Evolutionary conservation across 2,329 filamentous ascomycete species (phyloP), one percentile per base, ranked within the genome.

Genomic region (Phialophora macrospora): DNA sequence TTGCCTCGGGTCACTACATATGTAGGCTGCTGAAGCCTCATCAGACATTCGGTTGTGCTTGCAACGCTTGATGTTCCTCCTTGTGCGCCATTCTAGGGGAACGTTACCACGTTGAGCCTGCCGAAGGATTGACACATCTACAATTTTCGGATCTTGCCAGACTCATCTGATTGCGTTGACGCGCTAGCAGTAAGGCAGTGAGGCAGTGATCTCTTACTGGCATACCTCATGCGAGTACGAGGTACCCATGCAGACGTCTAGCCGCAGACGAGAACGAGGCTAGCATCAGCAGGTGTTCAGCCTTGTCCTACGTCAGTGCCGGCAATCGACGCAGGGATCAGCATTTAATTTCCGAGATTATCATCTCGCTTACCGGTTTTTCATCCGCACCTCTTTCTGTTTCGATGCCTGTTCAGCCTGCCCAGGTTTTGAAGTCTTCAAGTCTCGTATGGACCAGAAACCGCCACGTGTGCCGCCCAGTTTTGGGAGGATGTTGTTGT

Each of bases 401-500:
- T 8, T 44, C 6, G 38, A 44, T 17, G 38, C 17, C 38, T 2
- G 38, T 44, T 41, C 38, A 20, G 38, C 38, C 30, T 34, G 38
- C 24, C 34, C 24, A 46, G 51, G 32, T 32, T 62, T 20, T n/a
- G 2, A 20, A 22, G 49, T 11, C 60, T 51, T 17, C 12, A 4
- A 26, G n/a, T 22, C 17, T 7, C 48, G n/a, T 46, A 32, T 60
- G n/a, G 22, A 20, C 55, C 38, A 17, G 38, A 44, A 44, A n/a
- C 6, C 17, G 38, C 24, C 46, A 60, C 48, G 51, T 26, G 17
- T 58, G 28, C 49, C n/a, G 56, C 34, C 65, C 54, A 24, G 64
- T 67, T 61, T 67, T 26, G 55, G 64, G 34, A 63, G 32, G 26
- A 38, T 64, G 48, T 51, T 32, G 44, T 32, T 64, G 4, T 55